Evolutionary conservation across 2,329 filamentous ascomycete genomes (phyloP).

Genomic region (Chaetomium sp.): DNA sequence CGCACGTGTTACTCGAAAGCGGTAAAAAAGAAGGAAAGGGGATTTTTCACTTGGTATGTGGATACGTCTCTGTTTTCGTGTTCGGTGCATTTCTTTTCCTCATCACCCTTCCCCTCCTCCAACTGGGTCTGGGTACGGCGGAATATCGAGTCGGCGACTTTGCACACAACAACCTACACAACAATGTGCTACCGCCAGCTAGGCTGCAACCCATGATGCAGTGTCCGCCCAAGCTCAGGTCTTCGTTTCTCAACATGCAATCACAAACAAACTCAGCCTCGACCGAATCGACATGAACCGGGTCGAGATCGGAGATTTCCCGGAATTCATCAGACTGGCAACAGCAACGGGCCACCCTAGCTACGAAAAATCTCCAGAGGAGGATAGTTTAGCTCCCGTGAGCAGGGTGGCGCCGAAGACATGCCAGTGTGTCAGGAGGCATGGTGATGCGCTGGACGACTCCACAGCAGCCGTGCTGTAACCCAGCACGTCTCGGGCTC

Average conservation of each 20-base stretch:
- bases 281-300: neutral
- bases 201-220: neutral
- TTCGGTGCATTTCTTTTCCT: neutral
- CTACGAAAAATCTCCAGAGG: neutral
- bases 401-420: neutral
- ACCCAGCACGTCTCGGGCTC: conserved; percentile 24
- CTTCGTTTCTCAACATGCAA: neutral
- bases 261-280: neutral
- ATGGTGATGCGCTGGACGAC: conserved; percentile 26
- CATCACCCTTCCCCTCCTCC: too few species aligned
- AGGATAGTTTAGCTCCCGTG: neutral
- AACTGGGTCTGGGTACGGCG: neutral
- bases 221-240: neutral
- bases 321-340: neutral
- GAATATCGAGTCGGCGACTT: neutral
- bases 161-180: neutral
- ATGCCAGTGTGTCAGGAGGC: conserved; percentile 16
- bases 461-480: conserved; percentile 26
- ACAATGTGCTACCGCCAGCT: neutral
- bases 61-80: neutral
- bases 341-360: neutral
- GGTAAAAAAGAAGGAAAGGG: neutral
- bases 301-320: neutral
- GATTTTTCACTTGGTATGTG: neutral
- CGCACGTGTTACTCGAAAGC: neutral